Conservation (phyloP, 352 stramenopile species). For the Pythium coloratum region DNA sequence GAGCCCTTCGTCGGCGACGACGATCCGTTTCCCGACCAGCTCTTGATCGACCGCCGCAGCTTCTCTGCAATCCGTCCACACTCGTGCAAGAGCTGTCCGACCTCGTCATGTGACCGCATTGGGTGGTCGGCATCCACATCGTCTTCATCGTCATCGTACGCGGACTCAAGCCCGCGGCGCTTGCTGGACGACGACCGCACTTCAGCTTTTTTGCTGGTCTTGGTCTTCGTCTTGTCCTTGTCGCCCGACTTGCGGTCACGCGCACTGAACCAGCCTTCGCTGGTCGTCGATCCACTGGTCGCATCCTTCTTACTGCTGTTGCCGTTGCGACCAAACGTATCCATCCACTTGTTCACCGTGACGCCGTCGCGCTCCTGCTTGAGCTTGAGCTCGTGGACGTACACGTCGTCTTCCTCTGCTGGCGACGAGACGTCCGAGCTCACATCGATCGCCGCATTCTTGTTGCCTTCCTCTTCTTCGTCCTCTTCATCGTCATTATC, state of each 20-base stretch:
- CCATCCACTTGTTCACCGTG: slow-evolving; percentile 52
- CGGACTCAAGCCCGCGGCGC: slow-evolving; percentile 1
- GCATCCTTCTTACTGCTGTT: slow-evolving; percentile 6
- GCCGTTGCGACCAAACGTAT: slow-evolving; percentile 35
- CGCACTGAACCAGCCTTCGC: slow-evolving; percentile 27
- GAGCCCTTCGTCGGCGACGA: slow-evolving; percentile 26
- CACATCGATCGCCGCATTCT: slow-evolving; percentile 16
- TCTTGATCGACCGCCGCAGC: slow-evolving; percentile 56
- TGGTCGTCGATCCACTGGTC: neutral
- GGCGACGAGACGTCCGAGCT: slow-evolving; percentile 54
- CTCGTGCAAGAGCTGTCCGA: slow-evolving; percentile 62
- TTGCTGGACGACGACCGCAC: slow-evolving; percentile 1
- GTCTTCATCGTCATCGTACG: slow-evolving; percentile 33
- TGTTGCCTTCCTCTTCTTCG: slow-evolving; percentile 10
- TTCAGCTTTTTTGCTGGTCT: neutral
- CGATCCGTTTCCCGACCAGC: slow-evolving; percentile 46
- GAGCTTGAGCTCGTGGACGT: slow-evolving; percentile 34
- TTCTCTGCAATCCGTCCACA: slow-evolving; percentile 65
- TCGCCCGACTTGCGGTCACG: slow-evolving; percentile 16
- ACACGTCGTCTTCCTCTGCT: slow-evolving; percentile 36
- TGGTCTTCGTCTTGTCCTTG: slow-evolving; percentile 5
- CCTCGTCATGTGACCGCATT: slow-evolving; percentile 64
- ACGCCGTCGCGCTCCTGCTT: slow-evolving; percentile 28
- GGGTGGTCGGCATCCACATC: slow-evolving; percentile 55
- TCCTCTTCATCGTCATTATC: slow-evolving; percentile 43